Evolutionary conservation across 257 asterid genomes (phyloP).

Genomic region (Solanum ossicruentum): DNA sequence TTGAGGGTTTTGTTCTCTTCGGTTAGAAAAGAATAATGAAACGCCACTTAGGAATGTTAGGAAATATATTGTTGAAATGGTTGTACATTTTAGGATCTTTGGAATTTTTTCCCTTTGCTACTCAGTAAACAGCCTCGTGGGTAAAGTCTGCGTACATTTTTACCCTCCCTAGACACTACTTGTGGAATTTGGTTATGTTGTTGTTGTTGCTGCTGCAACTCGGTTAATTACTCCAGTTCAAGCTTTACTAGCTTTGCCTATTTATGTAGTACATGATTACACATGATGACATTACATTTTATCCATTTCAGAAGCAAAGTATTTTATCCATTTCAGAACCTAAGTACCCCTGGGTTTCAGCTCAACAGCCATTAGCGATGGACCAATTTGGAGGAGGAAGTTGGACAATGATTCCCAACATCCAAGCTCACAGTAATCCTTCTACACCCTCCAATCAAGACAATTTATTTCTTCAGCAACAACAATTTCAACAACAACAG

Average conservation of each 20-base stretch:
- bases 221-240: neutral
- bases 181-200: no score
- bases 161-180: no score
- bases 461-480: slow-evolving; percentile 50
- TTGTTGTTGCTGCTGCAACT: neutral
- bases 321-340: neutral
- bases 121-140: neutral
- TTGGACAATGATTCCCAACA: slow-evolving; percentile 80
- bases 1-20: neutral
- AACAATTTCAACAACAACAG: slow-evolving; percentile 44
- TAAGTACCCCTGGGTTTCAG: neutral
- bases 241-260: neutral
- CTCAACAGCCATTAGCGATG: slow-evolving; percentile 23
- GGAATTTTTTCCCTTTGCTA: neutral
- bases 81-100: neutral
- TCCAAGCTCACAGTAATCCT: slow-evolving; percentile 68
- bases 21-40: neutral
- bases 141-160: no score
- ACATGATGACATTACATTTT: neutral
- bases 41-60: neutral
- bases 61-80: neutral
- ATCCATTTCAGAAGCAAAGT: neutral
- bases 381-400: slow-evolving; percentile 72
- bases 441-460: slow-evolving; percentile 75
- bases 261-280: neutral